phyloP scores from a whole-genome alignment of 2,329 filamentous ascomycete genomes.

The Sporothrix phasma region DNA sequence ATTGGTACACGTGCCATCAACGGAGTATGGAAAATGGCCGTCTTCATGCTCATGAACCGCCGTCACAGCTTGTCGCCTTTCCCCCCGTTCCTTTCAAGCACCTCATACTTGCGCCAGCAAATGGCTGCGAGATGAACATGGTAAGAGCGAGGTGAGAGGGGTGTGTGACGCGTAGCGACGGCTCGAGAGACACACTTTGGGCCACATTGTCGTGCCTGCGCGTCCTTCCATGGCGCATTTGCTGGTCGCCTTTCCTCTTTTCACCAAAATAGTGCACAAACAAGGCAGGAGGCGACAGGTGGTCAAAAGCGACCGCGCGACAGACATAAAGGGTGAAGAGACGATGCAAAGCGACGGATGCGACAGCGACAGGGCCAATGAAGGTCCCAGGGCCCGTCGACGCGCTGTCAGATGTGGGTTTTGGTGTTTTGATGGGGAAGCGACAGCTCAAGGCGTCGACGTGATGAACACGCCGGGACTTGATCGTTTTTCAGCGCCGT shows the following conservation, averaged over 20 bases:
- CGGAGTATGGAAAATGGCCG: too few relatives aligned
- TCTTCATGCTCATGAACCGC: not conserved
- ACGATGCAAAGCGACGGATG: not conserved
- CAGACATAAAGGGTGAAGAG: not conserved
- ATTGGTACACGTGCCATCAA: too few relatives aligned
- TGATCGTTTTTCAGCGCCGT: not conserved
- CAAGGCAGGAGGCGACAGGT: not conserved
- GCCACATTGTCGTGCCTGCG: not conserved
- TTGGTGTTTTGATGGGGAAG: not conserved
- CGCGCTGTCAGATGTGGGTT: slow-evolving; percentile 4
- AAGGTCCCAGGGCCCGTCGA: not conserved
- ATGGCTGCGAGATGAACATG: not conserved
- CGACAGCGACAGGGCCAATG: not conserved
- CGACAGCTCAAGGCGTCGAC: not conserved
- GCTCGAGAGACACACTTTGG: not conserved
- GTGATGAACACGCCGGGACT: not conserved
- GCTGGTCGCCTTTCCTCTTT: not conserved
- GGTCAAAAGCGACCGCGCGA: not conserved
- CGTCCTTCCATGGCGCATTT: not conserved
- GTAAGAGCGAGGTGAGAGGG: not conserved
- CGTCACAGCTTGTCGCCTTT: not conserved
- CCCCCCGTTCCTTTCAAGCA: too few relatives aligned
- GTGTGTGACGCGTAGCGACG: not conserved
- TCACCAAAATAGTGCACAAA: not conserved
- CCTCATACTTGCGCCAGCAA: not conserved